A percentile compares a stretch with the other conserved stretches of the same genome.
Evolutionary conservation across 2,329 filamentous ascomycete genomes (phyloP).

Genomic region (Dactylonectria estremocensis): DNA sequence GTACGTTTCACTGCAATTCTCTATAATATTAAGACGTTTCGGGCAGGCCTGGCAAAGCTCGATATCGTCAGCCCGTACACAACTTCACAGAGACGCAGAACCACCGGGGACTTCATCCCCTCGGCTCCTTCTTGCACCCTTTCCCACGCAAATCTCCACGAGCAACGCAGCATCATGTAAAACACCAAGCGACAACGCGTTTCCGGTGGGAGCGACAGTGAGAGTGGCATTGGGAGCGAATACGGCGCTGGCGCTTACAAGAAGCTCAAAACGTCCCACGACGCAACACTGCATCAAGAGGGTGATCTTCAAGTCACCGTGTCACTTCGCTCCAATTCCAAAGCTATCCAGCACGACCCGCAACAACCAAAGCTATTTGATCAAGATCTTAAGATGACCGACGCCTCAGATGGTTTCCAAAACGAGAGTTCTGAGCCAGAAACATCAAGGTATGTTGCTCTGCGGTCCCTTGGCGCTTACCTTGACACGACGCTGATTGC

Average conservation of each 20-base stretch:
- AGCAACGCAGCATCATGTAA: background rate
- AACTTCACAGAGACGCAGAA: too few relatives aligned
- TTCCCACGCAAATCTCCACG: too few relatives aligned
- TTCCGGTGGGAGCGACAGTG: background rate
- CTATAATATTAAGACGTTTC: too few relatives aligned
- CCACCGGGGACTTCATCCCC: too few relatives aligned
- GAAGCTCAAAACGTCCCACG: background rate
- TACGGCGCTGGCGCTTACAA: background rate
- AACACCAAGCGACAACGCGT: background rate
- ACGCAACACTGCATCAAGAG: background rate
- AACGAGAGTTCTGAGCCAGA: background rate
- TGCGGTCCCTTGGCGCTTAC: background rate
- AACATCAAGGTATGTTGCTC: background rate
- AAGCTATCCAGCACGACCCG: background rate
- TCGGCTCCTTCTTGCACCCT: too few relatives aligned
- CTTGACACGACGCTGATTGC: background rate
- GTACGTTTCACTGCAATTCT: too few relatives aligned
- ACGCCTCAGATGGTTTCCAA: background rate
- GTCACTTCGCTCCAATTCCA: background rate
- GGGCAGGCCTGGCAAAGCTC: too few relatives aligned
- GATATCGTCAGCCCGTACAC: too few relatives aligned
- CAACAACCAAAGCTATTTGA: background rate
- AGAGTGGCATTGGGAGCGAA: too few relatives aligned
- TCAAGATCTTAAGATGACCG: background rate
- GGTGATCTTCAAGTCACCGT: background rate